Conservation (phyloP, 2,329 filamentous ascomycete genomes). For the Elsinoe necatrix region DNA sequence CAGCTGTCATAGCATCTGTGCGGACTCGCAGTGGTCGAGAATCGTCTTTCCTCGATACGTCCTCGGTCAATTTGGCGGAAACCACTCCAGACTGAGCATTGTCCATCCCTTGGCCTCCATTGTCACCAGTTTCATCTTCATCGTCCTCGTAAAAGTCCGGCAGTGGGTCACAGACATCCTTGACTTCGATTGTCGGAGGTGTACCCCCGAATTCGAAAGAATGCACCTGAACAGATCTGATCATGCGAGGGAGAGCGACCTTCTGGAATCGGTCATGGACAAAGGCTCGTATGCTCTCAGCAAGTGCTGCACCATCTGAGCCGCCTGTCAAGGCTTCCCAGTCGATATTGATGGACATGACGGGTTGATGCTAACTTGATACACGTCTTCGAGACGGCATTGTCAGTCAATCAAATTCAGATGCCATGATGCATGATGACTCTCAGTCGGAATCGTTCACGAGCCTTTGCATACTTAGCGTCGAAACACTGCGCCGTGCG, state of each 20-base stretch:
- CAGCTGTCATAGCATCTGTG: not conserved
- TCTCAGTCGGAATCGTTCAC: no score
- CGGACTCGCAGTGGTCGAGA: not conserved
- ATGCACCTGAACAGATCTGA: slow-evolving; percentile 90
- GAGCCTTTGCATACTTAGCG: no score
- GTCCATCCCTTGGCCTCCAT: slow-evolving; percentile 30
- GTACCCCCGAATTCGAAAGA: slow-evolving; percentile 85
- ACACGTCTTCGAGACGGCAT: not conserved
- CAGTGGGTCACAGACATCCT: slow-evolving; percentile 92
- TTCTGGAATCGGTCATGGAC: slow-evolving; percentile 94
- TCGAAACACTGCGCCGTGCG: no score
- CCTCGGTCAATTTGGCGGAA: not conserved
- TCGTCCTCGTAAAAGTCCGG: slow-evolving; percentile 93
- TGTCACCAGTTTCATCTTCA: slow-evolving; percentile 52
- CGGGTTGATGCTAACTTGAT: not conserved
- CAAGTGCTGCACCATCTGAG: slow-evolving; percentile 74
- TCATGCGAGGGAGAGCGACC: slow-evolving; percentile 84
- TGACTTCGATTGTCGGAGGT: slow-evolving; percentile 78
- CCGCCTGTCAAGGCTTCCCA: slow-evolving; percentile 90
- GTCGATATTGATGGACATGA: slow-evolving; percentile 97
- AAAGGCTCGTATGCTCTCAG: slow-evolving; percentile 81
- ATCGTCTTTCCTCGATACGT: not conserved
- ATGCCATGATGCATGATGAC: no score
- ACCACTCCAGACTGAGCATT: not conserved
- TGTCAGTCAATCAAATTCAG: not conserved